Conservation (phyloP, 345 rosid species). For the Zanthoxylum bungeanum region DNA sequence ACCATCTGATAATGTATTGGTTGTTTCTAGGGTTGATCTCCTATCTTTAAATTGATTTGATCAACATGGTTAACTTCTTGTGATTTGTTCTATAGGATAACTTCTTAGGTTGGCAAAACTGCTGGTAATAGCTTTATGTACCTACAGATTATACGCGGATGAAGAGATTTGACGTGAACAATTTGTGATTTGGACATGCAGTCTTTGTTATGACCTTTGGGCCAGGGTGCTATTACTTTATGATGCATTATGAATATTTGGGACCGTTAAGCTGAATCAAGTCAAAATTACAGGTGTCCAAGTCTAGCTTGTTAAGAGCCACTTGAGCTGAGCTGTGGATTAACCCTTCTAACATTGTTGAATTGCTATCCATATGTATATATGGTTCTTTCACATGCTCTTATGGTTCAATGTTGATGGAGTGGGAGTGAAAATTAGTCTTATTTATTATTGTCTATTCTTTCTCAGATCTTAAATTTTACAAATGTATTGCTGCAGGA, state of each 20-base stretch:
- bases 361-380: background rate
- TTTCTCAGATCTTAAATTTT: background rate
- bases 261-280: background rate
- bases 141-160: background rate
- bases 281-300: background rate
- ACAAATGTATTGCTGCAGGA: conserved; percentile 22
- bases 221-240: background rate
- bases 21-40: too few relatives aligned
- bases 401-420: background rate
- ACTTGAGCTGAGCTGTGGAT: background rate
- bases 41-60: background rate
- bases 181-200: background rate
- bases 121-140: background rate
- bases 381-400: background rate
- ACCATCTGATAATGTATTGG: background rate
- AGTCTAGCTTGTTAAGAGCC: background rate
- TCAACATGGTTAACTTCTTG: background rate
- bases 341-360: background rate
- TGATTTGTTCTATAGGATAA: background rate
- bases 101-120: background rate
- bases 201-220: background rate
- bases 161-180: background rate
- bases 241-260: background rate
- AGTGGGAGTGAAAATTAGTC: background rate
- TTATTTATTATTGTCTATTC: background rate